Base-by-base conservation (phyloP, 306 rosid species). In the Rubus parviflorus region DNA sequence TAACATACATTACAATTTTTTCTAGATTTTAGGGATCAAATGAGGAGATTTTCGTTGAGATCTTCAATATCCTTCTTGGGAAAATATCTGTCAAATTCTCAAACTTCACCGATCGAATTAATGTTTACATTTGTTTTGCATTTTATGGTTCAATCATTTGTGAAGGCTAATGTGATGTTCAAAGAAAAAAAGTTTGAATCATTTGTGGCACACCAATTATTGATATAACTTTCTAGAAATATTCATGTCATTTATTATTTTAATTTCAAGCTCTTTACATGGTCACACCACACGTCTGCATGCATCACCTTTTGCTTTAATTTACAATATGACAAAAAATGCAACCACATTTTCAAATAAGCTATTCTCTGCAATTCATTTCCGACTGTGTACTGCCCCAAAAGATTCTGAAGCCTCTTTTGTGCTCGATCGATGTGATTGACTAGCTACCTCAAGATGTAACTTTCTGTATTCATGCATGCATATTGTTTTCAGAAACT, bases 221-320 rank as follows among this genome's bases (percentile, higher is more conserved):
- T 54, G 76, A 42, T 20, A 73, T 19, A 61, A 13, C 7, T 52
- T 52, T 70, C 23, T 17, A 38, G 47, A 10, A 49, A 13, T 30
- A 30, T 30, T 30, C 35, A 30, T 58, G 25, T 12, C 35, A n/a
- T 54, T 1, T 42, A 38, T 56, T 54, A 11, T 12, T 8, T 20
- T 76, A 49, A 58, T 2, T 52, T 42, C 53, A 13, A 22, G 38
- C 23, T 67, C 19, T 63, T 7, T 52, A 53, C 20, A 66, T 35
- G 30, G 62, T 15, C 70, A 79, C 25, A 14, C 2, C 47, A 30
- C n/a, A 25, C 42, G 66, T 5, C n/a, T 35, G 42, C 79, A 68
- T 66, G 70, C 46, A n/a, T 56, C 83, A 74, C 75, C 79, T 46
- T 74, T 74, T 15, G 73, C 68, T 42, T 43, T n/a, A 13, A 13